These are phyloP conservation scores for Kodamaea hsintzibuensis DNA, from an alignment of 805 yeast genomes.

Conservation along the genomic window DNA sequence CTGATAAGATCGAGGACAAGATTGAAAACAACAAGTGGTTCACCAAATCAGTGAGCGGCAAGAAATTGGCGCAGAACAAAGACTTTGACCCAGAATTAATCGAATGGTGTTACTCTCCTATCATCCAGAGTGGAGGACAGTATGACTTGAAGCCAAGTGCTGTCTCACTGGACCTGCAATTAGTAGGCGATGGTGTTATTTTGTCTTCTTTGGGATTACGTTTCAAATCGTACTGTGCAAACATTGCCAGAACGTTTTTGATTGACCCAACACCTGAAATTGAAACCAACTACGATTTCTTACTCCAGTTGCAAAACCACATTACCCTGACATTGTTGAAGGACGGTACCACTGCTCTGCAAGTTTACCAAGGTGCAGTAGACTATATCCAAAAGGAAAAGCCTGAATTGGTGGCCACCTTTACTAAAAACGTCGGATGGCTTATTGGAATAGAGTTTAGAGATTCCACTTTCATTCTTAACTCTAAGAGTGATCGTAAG, in stretches of 20 bases:
- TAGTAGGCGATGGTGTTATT: constrained; percentile 73
- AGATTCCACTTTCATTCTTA: constrained; percentile 73
- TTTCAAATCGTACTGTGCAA: constrained; percentile 86
- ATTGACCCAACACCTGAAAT: constrained; percentile 84
- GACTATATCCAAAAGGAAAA: constrained; percentile 54
- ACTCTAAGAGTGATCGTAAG: constrained; percentile 66
- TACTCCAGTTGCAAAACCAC: constrained; percentile 67
- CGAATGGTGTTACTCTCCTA: constrained; percentile 95
- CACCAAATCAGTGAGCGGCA: constrained; percentile 50
- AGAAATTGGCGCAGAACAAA: constrained; percentile 48
- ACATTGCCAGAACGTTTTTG: constrained; percentile 81
- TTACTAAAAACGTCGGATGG: constrained; percentile 84
- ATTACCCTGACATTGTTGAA: constrained; percentile 56
- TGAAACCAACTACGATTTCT: constrained; percentile 75
- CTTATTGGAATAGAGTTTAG: constrained; percentile 87
- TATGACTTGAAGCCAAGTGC: constrained; percentile 86
- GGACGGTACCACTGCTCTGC: constrained; percentile 67
- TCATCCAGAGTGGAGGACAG: constrained; percentile 83
- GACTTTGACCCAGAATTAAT: constrained; percentile 75
- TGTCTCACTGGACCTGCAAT: constrained; percentile 62
- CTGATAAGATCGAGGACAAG: constrained; percentile 76
- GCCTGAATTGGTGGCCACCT: constrained; percentile 63
- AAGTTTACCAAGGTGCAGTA: constrained; percentile 65
- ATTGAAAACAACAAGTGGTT: constrained; percentile 75
- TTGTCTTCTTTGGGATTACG: constrained; percentile 82